Evolutionary conservation across 257 asterid species (phyloP).

Genomic region (Sherardia arvensis): DNA sequence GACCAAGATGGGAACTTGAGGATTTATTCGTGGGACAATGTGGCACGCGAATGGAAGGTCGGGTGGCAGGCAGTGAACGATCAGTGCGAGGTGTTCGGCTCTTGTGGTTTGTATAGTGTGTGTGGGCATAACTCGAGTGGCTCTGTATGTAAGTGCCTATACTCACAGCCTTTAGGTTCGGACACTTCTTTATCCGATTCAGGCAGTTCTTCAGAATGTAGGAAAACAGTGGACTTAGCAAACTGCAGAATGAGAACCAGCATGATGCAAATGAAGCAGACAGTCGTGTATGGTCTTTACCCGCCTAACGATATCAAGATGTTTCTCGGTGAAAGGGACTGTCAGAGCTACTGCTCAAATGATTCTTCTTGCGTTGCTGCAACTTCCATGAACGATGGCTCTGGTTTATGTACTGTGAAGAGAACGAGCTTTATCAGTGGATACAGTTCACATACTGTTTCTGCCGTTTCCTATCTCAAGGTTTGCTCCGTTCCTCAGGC

Average conservation of each 20-base stretch:
- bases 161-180: conserved; percentile 19
- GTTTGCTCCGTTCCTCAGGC: conserved; percentile 56
- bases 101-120: conserved; percentile 50
- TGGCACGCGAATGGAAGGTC: conserved; percentile 29
- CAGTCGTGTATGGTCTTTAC: conserved; percentile 56
- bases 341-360: conserved; percentile 35
- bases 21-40: conserved; percentile 54
- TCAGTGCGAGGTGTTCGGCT: conserved; percentile 52
- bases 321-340: conserved; percentile 42
- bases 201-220: conserved; percentile 29
- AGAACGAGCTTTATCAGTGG: conserved; percentile 45
- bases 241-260: conserved; percentile 49
- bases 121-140: conserved; percentile 50
- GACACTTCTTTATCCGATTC: conserved; percentile 21
- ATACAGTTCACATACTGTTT: conserved; percentile 31
- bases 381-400: conserved; percentile 56
- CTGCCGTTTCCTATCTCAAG: conserved; percentile 47
- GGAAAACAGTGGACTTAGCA: conserved; percentile 47
- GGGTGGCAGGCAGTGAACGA: conserved; percentile 66
- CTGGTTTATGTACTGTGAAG: conserved; percentile 46
- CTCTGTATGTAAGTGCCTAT: conserved; percentile 48
- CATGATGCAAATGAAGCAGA: conserved; percentile 35
- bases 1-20: conserved; percentile 60
- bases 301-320: conserved; percentile 45
- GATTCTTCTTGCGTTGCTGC: conserved; percentile 48